Percentiles rank a stretch among this genome's conserved stretches.
phyloP scores from a whole-genome alignment of 768 basidiomycete species.

The Lactarius vividus region DNA sequence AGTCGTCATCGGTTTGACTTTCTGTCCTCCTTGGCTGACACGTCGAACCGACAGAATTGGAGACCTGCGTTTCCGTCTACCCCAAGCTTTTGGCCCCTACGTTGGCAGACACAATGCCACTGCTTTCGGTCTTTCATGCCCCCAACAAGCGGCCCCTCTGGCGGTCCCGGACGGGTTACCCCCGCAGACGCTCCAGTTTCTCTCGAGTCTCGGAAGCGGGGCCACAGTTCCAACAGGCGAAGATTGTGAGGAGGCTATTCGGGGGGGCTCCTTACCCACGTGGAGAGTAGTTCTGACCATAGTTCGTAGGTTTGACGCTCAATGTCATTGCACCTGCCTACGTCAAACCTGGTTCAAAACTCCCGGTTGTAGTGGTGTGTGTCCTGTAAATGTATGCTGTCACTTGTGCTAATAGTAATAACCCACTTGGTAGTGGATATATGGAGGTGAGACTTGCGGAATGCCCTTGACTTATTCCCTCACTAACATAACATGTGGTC shows the following conservation, averaged over 20 bases:
- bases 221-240: constrained; percentile 2
- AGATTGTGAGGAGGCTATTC: constrained; percentile 24
- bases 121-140: constrained; percentile 29
- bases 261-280: neutral
- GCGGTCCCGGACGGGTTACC: neutral
- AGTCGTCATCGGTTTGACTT: neutral
- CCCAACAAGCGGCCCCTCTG: constrained; percentile 26
- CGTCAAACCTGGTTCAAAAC: constrained; percentile 6
- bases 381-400: neutral
- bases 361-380: constrained; percentile 31
- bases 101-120: constrained; percentile 23
- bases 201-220: neutral
- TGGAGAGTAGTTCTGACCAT: neutral
- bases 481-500: neutral
- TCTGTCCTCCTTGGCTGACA: neutral
- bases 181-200: neutral
- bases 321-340: constrained; percentile 28
- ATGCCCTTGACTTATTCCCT: neutral
- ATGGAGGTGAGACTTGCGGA: constrained; percentile 21
- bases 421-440: constrained; percentile 28
- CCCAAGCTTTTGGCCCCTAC: constrained; percentile 26
- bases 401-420: neutral
- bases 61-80: constrained; percentile 39
- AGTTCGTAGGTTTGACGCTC: constrained; percentile 27
- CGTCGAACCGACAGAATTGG: constrained; percentile 30